These are phyloP conservation scores for Linnemannia schmuckeri DNA, from an alignment of 192 early-diverging fungal species.

Conservation along the genomic window DNA sequence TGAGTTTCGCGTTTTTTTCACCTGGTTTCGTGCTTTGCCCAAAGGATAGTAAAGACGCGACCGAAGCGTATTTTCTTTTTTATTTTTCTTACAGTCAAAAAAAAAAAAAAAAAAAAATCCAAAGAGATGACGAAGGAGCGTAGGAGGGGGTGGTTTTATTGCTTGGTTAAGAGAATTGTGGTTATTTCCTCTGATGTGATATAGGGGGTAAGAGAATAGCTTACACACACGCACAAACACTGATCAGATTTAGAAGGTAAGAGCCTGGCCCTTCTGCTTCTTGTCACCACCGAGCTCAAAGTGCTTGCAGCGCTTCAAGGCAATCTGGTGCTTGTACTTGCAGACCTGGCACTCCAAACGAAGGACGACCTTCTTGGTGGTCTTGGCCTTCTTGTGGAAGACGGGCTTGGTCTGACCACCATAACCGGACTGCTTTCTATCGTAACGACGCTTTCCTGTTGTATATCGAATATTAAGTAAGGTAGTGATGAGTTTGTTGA, in stretches of 20 bases:
- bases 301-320: conserved; percentile 99
- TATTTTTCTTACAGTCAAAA: not conserved
- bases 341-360: conserved; percentile 98
- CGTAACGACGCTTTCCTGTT: conserved; percentile 90
- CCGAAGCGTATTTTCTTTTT: no score
- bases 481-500: not conserved
- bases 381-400: conserved; percentile 99
- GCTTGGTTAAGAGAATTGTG: not conserved
- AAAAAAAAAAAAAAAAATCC: not conserved
- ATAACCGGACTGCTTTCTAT: conserved; percentile 99
- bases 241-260: conserved; percentile 43
- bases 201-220: not conserved
- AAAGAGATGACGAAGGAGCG: not conserved
- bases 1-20: not conserved
- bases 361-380: conserved; percentile 99
- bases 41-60: not conserved
- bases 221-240: not conserved
- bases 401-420: conserved; percentile 99
- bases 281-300: conserved; percentile 99
- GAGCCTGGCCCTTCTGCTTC: conserved; percentile 81
- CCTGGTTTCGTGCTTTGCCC: not conserved
- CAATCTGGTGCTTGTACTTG: conserved; percentile 99
- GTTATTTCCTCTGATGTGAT: not conserved
- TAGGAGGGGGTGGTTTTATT: not conserved
- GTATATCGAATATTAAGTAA: not conserved